These are phyloP conservation scores for Colletotrichum lentis DNA, from an alignment of 2,329 filamentous ascomycete species.

Conservation along the genomic window DNA sequence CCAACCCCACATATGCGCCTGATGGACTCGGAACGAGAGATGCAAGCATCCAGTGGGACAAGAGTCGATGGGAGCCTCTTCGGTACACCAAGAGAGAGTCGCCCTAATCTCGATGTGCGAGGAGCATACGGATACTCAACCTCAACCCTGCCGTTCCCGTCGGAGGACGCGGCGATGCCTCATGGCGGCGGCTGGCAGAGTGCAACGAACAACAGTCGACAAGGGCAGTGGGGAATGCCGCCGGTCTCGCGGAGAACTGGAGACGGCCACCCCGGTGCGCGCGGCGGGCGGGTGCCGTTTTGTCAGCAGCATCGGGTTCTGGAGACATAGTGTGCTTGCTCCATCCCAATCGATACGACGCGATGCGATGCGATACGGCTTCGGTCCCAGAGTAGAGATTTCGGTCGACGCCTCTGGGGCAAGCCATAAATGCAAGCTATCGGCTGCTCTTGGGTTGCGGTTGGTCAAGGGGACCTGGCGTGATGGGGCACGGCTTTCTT, in stretches of 20 bases:
- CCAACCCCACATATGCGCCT: neutral
- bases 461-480: neutral
- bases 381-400: neutral
- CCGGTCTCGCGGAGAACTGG: constrained; percentile 1
- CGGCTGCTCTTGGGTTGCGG: neutral
- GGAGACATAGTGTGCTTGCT: constrained; percentile 10
- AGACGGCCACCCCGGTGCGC: constrained; percentile 14
- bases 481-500: constrained; percentile 3
- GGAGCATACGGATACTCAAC: too few relatives aligned
- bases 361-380: neutral
- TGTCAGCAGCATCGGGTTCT: constrained; percentile 12
- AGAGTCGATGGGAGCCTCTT: neutral
- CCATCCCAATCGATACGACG: neutral
- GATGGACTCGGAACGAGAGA: neutral
- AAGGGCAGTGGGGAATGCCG: constrained; percentile 8
- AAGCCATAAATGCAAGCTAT: constrained; percentile 7
- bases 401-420: neutral
- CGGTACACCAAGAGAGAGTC: neutral
- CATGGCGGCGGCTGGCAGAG: constrained; percentile 20
- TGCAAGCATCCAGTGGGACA: constrained; percentile 10
- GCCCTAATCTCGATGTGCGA: neutral
- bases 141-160: constrained; percentile 16
- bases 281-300: neutral
- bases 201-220: neutral
- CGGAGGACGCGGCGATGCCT: neutral